Conservation (phyloP, 2,329 filamentous ascomycete genomes). For the Fusarium fracticaudum region DNA sequence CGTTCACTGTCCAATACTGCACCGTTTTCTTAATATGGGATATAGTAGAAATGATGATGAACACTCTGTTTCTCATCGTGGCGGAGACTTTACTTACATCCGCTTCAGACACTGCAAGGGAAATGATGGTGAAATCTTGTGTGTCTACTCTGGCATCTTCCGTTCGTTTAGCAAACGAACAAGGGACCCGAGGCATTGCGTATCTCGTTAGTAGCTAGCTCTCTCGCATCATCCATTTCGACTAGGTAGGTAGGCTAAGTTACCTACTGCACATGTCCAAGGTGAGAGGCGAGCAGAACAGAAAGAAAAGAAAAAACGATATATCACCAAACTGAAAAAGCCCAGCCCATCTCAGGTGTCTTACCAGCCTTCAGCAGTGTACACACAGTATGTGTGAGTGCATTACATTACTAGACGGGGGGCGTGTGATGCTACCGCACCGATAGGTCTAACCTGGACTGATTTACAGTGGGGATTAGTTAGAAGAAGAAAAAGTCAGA, state of each 20-base stretch:
- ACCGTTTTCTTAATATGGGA: background rate
- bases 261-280: background rate
- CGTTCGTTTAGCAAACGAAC: background rate
- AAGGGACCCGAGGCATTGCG: background rate
- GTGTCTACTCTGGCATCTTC: background rate
- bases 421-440: background rate
- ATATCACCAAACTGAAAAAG: constrained; percentile 10
- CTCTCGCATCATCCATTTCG: background rate
- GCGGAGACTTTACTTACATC: background rate
- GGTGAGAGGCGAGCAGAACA: background rate
- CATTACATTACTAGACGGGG: background rate
- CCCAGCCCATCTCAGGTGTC: constrained; percentile 28
- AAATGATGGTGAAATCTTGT: background rate
- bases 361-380: constrained; percentile 18
- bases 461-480: background rate
- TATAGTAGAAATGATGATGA: background rate
- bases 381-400: background rate
- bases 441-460: background rate
- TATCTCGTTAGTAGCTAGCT: background rate
- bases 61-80: background rate
- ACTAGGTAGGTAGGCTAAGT: background rate
- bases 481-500: background rate
- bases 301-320: constrained; percentile 13
- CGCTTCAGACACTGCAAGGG: background rate
- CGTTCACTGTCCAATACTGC: background rate